Conservation (phyloP, 352 stramenopile species). For the Aphanomyces euteiches region DNA sequence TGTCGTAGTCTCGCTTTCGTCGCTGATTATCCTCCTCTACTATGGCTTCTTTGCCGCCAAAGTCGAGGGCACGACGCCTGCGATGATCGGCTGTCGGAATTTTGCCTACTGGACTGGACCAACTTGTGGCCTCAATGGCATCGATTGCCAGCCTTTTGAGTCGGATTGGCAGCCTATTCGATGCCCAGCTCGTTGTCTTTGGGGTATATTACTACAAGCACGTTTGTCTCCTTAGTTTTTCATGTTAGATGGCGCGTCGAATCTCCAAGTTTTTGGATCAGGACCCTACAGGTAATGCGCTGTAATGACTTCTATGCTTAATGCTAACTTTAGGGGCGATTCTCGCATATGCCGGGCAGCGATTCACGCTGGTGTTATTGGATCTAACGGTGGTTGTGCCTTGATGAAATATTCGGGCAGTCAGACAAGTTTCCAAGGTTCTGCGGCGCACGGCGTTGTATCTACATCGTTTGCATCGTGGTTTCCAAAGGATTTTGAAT, state of each 20-base stretch:
- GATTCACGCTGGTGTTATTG: constrained; percentile 69
- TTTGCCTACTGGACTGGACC: constrained; percentile 52
- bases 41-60: constrained; percentile 72
- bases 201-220: constrained; percentile 39
- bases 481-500: constrained; percentile 83
- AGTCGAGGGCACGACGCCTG: constrained; percentile 35
- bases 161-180: constrained; percentile 59
- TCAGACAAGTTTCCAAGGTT: constrained; percentile 47
- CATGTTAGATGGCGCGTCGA: constrained; percentile 55
- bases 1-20: constrained; percentile 37
- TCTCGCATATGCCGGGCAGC: constrained; percentile 77
- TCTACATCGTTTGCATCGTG: constrained; percentile 53
- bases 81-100: constrained; percentile 62
- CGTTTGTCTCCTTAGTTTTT: background rate
- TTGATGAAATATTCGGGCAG: constrained; percentile 52
- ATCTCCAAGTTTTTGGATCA: constrained; percentile 63
- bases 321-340: constrained; percentile 45
- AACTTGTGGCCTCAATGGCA: constrained; percentile 56
- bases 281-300: constrained; percentile 41
- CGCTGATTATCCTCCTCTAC: constrained; percentile 62
- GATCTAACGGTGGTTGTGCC: constrained; percentile 61
- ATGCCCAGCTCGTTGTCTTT: constrained; percentile 60
- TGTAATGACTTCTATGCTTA: background rate
- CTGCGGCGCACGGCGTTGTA: constrained; percentile 49
- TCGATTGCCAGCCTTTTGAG: constrained; percentile 60